phyloP scores from a whole-genome alignment of 768 basidiomycete species.

The Auriculariales sp. region DNA sequence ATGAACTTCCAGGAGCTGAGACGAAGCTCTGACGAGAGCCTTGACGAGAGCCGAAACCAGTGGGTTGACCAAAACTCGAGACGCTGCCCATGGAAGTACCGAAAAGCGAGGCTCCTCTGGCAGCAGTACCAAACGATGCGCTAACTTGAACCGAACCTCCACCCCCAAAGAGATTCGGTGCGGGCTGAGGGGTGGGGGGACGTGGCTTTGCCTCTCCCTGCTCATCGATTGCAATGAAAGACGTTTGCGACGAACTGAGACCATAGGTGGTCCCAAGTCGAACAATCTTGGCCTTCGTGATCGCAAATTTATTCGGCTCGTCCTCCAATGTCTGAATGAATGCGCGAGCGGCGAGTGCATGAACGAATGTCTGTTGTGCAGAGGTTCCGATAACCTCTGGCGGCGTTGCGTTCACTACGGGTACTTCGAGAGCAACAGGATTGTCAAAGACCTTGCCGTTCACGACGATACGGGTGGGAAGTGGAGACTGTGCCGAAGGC shows the following conservation, averaged over 20 bases:
- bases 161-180: too few species aligned
- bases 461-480: neutral
- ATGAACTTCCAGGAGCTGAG: too few species aligned
- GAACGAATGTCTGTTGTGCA: too few species aligned
- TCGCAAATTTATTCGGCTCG: neutral
- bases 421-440: neutral
- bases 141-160: neutral
- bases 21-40: too few species aligned
- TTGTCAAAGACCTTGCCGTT: neutral
- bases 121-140: too few species aligned
- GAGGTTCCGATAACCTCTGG: too few species aligned
- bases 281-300: conserved; percentile 26
- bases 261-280: conserved; percentile 37
- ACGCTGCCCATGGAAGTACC: neutral
- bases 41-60: too few species aligned
- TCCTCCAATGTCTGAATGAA: conserved; percentile 40
- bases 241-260: conserved; percentile 36
- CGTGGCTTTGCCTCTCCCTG: neutral
- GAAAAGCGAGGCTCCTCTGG: neutral
- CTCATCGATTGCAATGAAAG: conserved; percentile 39
- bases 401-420: neutral
- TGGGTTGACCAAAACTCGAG: neutral
- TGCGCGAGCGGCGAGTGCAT: conserved; percentile 37
- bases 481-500: neutral
- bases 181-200: too few species aligned